Conservation (phyloP, 441 rosid species). For the Codiaeum variegatum region DNA sequence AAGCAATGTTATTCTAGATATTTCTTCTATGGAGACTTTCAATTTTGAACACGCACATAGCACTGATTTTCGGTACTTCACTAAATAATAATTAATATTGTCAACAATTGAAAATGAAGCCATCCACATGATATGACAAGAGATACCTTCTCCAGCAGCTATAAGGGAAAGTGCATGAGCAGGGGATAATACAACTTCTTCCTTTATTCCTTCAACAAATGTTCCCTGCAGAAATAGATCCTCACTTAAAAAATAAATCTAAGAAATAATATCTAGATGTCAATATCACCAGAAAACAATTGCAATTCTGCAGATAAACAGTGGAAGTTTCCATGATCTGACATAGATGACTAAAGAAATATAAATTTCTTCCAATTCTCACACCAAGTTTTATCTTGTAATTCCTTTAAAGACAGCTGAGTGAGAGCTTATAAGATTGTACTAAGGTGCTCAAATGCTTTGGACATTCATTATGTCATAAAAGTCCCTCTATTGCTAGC, state of each 20-base stretch:
- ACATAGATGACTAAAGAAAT: background rate
- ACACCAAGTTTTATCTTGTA: background rate
- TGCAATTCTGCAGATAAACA: background rate
- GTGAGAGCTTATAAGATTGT: background rate
- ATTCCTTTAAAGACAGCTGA: background rate
- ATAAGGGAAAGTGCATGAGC: slow-evolving; percentile 98
- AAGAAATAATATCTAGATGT: background rate
- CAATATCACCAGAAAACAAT: slow-evolving; percentile 1
- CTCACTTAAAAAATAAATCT: slow-evolving; percentile 4
- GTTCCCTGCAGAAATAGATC: slow-evolving; percentile 67
- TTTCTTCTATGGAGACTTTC: background rate
- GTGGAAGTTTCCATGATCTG: background rate
- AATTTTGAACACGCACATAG: background rate
- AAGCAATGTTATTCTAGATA: background rate
- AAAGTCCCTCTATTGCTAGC: background rate
- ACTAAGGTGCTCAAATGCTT: slow-evolving; percentile 9
- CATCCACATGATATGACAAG: slow-evolving; percentile 12
- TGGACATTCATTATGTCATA: background rate
- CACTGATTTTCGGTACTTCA: background rate
- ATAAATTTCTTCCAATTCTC: background rate
- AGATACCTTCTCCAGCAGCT: slow-evolving; percentile 98
- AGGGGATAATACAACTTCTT: slow-evolving; percentile 98
- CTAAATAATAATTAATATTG: background rate
- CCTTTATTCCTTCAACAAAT: slow-evolving; percentile 95
- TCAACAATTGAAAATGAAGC: background rate